phyloP scores from a whole-genome alignment of 768 basidiomycete species.

The Podaxis carcinomalis region DNA sequence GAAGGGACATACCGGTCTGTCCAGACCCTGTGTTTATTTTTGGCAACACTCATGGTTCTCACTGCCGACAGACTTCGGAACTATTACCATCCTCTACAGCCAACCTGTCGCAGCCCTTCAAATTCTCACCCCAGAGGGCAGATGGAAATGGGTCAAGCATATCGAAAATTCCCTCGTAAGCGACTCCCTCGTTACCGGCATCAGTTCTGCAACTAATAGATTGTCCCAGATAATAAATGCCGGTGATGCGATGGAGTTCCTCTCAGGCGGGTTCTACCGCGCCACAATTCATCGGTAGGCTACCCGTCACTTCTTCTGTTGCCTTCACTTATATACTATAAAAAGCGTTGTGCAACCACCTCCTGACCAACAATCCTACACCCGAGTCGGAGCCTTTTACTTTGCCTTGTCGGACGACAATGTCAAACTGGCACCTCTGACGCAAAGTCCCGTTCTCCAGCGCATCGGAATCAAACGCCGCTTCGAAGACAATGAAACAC shows the following conservation, averaged over 20 bases:
- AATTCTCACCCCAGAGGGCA: constrained; percentile 46
- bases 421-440: constrained; percentile 39
- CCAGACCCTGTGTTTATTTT: no score
- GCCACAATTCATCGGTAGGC: constrained; percentile 47
- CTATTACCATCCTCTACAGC: constrained; percentile 54
- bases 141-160: constrained; percentile 57
- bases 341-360: constrained; percentile 55
- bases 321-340: not conserved
- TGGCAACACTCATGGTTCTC: not conserved
- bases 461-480: constrained; percentile 34
- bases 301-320: not conserved
- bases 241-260: constrained; percentile 56
- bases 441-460: constrained; percentile 46
- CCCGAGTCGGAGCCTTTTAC: constrained; percentile 57
- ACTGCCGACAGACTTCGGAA: constrained; percentile 40
- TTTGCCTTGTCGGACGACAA: constrained; percentile 51
- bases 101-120: constrained; percentile 59
- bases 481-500: constrained; percentile 36
- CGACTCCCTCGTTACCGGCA: not conserved
- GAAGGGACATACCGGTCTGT: constrained; percentile 53
- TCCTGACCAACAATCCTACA: constrained; percentile 41
- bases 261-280: constrained; percentile 57
- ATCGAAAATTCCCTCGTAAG: constrained; percentile 53
- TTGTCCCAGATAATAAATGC: constrained; percentile 48
- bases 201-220: not conserved